Evolutionary conservation across 768 basidiomycete genomes (phyloP), one percentile per base, ranked within the genome.

Genomic region (Amanita inopinata): DNA sequence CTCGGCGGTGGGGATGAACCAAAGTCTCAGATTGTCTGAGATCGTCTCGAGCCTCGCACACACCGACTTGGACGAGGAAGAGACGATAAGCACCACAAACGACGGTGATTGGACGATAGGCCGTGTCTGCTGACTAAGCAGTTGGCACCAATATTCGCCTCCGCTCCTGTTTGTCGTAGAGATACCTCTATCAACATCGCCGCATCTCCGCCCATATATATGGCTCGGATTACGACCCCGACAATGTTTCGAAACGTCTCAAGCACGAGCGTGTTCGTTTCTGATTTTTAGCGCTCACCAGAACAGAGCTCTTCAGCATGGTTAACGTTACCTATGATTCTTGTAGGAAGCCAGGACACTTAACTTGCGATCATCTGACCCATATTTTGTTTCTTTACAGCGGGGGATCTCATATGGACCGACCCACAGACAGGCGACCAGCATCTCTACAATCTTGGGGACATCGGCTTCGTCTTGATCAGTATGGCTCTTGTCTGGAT

Each of bases 401-500:
- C 69, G 27, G 59, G 61, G 18, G 59, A 63, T 55, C 49, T 71
- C 12, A 46, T 53, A 25, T 61, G 52, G 35, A 59, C 58, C 23
- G 57, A 58, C 30, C 45, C 51, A 1, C 51, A 59, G 25, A 28
- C 27, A 18, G 66, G 62, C 5, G 48, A 55, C 8, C 46, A 49
- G 5, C 48, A 62, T 12, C 55, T 65, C 3, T 75, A 73, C 54
- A 71, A 71, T 53, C 49, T 63, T 18, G 73, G 73, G 15, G 71
- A 74, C 51, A 72, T 72, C 19, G 66, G 62, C 11, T 75, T 68
- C 82, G 65, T 78, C 31, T 64, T 92, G 41, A 60, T 75, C 3
- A 76, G 78, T 19, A 90, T 76, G 12, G 91, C 88, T 19, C 69
- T 91, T 47, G 88, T 90, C 25, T 90, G 73, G 71, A 67, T 88